A percentile compares a stretch with the other conserved stretches of the same genome.
phyloP scores from a whole-genome alignment of 495 filamentous ascomycete genomes.

The Hamigera avellanea region DNA sequence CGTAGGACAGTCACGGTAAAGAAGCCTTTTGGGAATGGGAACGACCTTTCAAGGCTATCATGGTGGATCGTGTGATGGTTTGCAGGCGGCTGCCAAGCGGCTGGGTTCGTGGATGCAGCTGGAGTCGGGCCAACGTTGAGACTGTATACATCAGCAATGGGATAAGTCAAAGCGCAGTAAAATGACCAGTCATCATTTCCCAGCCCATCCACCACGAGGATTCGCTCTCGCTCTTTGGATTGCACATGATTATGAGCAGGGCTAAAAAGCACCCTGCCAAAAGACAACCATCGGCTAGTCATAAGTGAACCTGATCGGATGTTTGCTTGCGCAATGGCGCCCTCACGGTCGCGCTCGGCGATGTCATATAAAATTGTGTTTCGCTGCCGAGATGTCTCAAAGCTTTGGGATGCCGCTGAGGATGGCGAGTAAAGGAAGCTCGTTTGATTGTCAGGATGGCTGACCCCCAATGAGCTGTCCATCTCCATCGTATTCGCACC shows the following conservation, averaged over 20 bases:
- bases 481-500: slow-evolving; percentile 1
- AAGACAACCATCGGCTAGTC: slow-evolving; percentile 82
- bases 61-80: slow-evolving; percentile 85
- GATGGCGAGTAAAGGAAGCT: slow-evolving; percentile 20
- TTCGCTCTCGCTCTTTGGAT: slow-evolving; percentile 42
- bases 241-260: slow-evolving; percentile 76
- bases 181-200: slow-evolving; percentile 95
- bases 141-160: slow-evolving; percentile 75
- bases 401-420: slow-evolving; percentile 16
- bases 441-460: slow-evolving; percentile 12
- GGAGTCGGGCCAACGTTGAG: slow-evolving; percentile 25
- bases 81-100: slow-evolving; percentile 47
- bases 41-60: slow-evolving; percentile 49
- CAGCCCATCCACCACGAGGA: slow-evolving; percentile 88
- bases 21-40: slow-evolving; percentile 79
- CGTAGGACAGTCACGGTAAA: slow-evolving; percentile 82
- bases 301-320: slow-evolving; percentile 70
- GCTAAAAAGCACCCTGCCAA: slow-evolving; percentile 89
- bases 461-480: slow-evolving; percentile 1
- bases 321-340: slow-evolving; percentile 62
- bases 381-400: slow-evolving; percentile 21
- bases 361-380: slow-evolving; percentile 35
- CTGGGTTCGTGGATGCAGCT: slow-evolving; percentile 23
- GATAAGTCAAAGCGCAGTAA: slow-evolving; percentile 89
- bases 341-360: slow-evolving; percentile 45